Percentiles rank a stretch among this genome's conserved stretches.
phyloP scores from a whole-genome alignment of 176 grass and related monocot species.

The Dactylis glomerata region DNA sequence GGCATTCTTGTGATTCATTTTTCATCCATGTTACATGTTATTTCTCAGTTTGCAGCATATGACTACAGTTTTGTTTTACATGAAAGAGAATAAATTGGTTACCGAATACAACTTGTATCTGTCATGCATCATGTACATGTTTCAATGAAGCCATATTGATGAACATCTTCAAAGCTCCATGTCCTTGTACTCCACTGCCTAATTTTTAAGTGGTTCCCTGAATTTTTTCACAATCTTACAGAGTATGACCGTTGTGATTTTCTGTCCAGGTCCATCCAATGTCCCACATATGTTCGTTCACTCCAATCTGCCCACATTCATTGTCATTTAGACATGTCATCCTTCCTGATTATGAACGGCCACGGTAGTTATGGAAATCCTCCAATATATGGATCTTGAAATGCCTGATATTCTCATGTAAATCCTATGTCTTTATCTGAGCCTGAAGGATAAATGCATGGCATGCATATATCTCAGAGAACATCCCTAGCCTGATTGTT shows the following conservation, averaged over 20 bases:
- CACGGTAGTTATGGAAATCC: too few species aligned
- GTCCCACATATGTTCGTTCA: constrained; percentile 97
- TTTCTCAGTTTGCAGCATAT: constrained; percentile 17
- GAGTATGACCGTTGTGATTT: constrained; percentile 17
- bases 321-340: constrained; percentile 97
- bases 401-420: not conserved
- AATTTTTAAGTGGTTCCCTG: not conserved
- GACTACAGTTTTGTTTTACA: not conserved
- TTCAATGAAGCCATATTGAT: not conserved
- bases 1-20: not conserved
- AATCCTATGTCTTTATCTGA: not conserved
- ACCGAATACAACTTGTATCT: not conserved
- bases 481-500: not conserved
- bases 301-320: constrained; percentile 94
- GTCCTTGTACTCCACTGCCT: not conserved
- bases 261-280: constrained; percentile 82
- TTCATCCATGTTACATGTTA: not conserved
- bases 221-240: not conserved
- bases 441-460: not conserved
- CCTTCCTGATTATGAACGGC: constrained; percentile 82
- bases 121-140: not conserved
- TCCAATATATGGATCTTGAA: constrained; percentile 8
- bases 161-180: not conserved
- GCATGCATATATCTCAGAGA: not conserved
- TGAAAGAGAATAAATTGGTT: not conserved